Base-by-base conservation (phyloP, 108 stramenopile genomes). In the Cyclotella kingstonii region DNA sequence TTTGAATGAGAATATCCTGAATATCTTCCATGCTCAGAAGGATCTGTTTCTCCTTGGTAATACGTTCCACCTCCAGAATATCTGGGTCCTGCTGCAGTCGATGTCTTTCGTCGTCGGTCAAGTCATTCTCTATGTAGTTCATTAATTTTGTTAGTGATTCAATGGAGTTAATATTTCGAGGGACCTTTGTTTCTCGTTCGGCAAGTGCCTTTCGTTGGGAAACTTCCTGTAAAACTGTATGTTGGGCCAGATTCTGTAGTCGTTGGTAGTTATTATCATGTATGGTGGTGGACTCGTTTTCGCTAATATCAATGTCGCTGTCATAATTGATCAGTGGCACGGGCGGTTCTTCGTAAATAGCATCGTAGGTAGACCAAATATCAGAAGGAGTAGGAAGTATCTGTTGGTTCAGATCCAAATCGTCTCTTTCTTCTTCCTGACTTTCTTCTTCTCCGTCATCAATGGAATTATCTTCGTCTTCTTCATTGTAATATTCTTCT, bases 21-120 rank as follows among this genome's bases (percentile, higher is more conserved):
- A 87, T 22, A 55, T 90, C 84, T 12, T 68, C 33, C 61, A 73
- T 79, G 4, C 62, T 63, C 31, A 87, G 39, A 15, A 56, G 34
- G 54, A 57, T 49, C 7, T 67, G 49, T 18, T 67, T 67, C 40
- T 47, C 42, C 11, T 28, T 67, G 26, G 57, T 19, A 30, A 63
- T 41, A 45, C 44, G 35, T 35, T 75, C 74, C 4, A 60, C 74
- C 53, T 67, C 54, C 22, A 47, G 18, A 26, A 67, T 27, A 33
- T 63, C 66, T 2, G 40, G 45, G 56, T 75, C 74, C 22, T 46
- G 22, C 34, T 55, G 54, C 29, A 61, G 34, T 18, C 47, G 59
- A 41, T 55, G 47, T 22, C 58, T 49, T 25, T 75, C 74, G 0
- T 58, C 60, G 22, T 61, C 66, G n/a, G 74, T 56, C 74, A 75